Conservation (phyloP, 352 stramenopile species). For the Saprolegnia diclina region DNA sequence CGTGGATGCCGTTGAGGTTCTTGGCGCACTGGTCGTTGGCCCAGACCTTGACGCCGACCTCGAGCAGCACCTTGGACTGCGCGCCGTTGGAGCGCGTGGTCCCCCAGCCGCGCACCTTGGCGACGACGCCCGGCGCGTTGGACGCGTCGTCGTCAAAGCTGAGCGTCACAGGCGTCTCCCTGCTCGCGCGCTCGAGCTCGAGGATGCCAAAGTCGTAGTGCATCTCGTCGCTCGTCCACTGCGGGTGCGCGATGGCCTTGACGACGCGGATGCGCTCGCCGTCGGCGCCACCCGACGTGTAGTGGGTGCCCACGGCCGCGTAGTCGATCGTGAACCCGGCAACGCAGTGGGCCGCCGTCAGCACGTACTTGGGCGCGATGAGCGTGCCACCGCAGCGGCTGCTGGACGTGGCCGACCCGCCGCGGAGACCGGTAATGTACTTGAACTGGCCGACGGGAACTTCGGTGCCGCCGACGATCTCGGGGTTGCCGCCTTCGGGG, state of each 20-base stretch:
- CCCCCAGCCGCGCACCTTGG: constrained; percentile 27
- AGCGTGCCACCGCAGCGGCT: constrained; percentile 56
- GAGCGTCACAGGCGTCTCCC: constrained; percentile 35
- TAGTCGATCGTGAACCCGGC: constrained; percentile 36
- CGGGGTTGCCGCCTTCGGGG: not conserved
- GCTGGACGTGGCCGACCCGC: constrained; percentile 32
- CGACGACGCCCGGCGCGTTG: constrained; percentile 44
- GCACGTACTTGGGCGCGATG: constrained; percentile 53
- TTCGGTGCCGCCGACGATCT: constrained; percentile 1
- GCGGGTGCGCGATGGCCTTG: constrained; percentile 45
- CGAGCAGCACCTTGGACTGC: constrained; percentile 34
- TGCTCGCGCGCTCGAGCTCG: constrained; percentile 39
- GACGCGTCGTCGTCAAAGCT: constrained; percentile 37
- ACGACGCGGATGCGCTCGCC: constrained; percentile 47
- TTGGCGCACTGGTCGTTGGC: constrained; percentile 41
- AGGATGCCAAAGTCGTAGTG: constrained; percentile 57
- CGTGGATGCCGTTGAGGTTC: constrained; percentile 31
- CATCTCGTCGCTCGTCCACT: constrained; percentile 36
- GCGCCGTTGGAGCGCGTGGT: constrained; percentile 31
- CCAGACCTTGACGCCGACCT: constrained; percentile 42
- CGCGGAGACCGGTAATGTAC: constrained; percentile 45
- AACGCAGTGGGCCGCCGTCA: constrained; percentile 58
- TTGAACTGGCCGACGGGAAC: constrained; percentile 29
- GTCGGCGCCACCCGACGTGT: constrained; percentile 37
- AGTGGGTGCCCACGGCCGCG: constrained; percentile 50